Evolutionary conservation across 2,329 filamentous ascomycete species (phyloP).

Genomic region (Apiospora phragmitis): DNA sequence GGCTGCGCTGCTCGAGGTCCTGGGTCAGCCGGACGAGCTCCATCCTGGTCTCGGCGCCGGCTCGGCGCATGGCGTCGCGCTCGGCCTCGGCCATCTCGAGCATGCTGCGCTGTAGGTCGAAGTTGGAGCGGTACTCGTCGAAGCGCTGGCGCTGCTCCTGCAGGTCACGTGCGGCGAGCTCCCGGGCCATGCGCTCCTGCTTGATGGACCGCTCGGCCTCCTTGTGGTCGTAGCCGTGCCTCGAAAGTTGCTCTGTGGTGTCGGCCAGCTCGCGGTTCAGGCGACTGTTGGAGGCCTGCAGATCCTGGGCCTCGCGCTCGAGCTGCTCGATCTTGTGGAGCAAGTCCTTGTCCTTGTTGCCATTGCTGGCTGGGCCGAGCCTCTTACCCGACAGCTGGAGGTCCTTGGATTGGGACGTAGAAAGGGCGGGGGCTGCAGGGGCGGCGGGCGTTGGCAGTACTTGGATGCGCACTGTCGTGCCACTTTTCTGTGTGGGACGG

Average conservation of each 20-base stretch:
- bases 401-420: slow-evolving; percentile 23
- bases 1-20: slow-evolving; percentile 24
- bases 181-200: slow-evolving; percentile 33
- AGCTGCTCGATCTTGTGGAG: slow-evolving; percentile 37
- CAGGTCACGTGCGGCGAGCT: slow-evolving; percentile 34
- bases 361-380: slow-evolving; percentile 19
- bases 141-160: slow-evolving; percentile 36
- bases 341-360: slow-evolving; percentile 27
- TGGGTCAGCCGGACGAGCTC: slow-evolving; percentile 25
- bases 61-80: slow-evolving; percentile 31
- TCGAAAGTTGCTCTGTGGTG: slow-evolving; percentile 29
- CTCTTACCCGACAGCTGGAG: slow-evolving; percentile 27
- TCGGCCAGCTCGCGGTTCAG: slow-evolving; percentile 33
- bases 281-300: slow-evolving; percentile 31
- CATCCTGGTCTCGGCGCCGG: slow-evolving; percentile 27
- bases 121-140: slow-evolving; percentile 37
- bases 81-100: slow-evolving; percentile 34
- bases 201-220: slow-evolving; percentile 29
- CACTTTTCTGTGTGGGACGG: background rate
- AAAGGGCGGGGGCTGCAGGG: background rate
- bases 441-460: background rate
- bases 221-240: slow-evolving; percentile 28
- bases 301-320: slow-evolving; percentile 31
- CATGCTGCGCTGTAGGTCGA: slow-evolving; percentile 30
- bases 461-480: background rate